Conservation (phyloP, 2,329 filamentous ascomycete species). For the Colletotrichum destructivum region DNA sequence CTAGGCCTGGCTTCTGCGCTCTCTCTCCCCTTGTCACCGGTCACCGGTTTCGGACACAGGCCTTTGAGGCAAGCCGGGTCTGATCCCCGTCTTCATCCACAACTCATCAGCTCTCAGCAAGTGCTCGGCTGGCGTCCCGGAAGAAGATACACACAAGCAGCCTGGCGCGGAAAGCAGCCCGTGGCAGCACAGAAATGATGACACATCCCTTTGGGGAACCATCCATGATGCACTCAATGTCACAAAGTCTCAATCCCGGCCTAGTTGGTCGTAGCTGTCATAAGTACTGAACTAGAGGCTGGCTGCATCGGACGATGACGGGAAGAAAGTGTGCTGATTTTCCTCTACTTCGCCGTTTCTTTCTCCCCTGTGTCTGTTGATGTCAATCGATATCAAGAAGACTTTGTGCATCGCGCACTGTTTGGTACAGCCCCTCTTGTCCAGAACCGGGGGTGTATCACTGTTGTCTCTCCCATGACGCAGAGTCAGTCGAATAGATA, state of each 20-base stretch:
- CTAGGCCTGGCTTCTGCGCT: slow-evolving; percentile 9
- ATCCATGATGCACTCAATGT: slow-evolving; percentile 25
- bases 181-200: slow-evolving; percentile 13
- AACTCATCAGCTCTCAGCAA: slow-evolving; percentile 30
- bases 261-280: slow-evolving; percentile 2
- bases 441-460: slow-evolving; percentile 8
- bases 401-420: slow-evolving; percentile 20
- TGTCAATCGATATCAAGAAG: slow-evolving; percentile 31
- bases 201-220: neutral
- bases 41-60: slow-evolving; percentile 41
- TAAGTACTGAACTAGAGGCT: slow-evolving; percentile 28
- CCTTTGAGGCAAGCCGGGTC: slow-evolving; percentile 30
- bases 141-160: slow-evolving; percentile 17
- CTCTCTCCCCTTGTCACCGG: slow-evolving; percentile 32
- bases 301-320: slow-evolving; percentile 38
- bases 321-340: slow-evolving; percentile 36
- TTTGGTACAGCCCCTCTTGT: slow-evolving; percentile 15
- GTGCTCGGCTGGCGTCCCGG: slow-evolving; percentile 28
- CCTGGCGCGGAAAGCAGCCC: slow-evolving; percentile 15
- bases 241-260: slow-evolving; percentile 5
- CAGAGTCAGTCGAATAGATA: slow-evolving; percentile 29
- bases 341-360: neutral
- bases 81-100: slow-evolving; percentile 36
- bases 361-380: slow-evolving; percentile 27
- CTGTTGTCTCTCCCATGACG: slow-evolving; percentile 19